Percentiles rank a stretch among this genome's conserved stretches.
phyloP scores from a whole-genome alignment of 2,329 filamentous ascomycete species.

The Cryphonectria parasitica region DNA sequence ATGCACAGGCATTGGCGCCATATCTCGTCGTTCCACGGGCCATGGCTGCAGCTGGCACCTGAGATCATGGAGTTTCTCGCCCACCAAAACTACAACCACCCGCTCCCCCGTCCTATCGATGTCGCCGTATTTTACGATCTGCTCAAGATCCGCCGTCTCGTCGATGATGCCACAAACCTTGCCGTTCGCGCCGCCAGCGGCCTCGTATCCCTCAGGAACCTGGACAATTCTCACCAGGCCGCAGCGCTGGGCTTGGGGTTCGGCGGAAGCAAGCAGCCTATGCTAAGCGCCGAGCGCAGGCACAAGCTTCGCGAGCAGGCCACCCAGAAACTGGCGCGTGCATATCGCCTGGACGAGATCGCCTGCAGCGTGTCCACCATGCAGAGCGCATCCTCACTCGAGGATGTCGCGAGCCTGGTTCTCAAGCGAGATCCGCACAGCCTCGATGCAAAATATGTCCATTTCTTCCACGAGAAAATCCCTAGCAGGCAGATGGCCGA shows the following conservation, averaged over 20 bases:
- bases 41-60: constrained; percentile 79
- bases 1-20: constrained; percentile 75
- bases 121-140: constrained; percentile 82
- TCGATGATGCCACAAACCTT: constrained; percentile 79
- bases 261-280: constrained; percentile 60
- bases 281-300: constrained; percentile 75
- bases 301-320: constrained; percentile 81
- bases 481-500: constrained; percentile 74
- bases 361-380: constrained; percentile 82
- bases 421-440: constrained; percentile 71
- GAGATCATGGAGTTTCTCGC: constrained; percentile 80
- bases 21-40: constrained; percentile 81
- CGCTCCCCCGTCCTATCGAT: constrained; percentile 76
- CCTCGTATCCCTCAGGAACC: constrained; percentile 62
- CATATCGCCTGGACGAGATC: constrained; percentile 82
- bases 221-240: constrained; percentile 59
- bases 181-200: constrained; percentile 78
- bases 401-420: constrained; percentile 75
- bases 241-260: constrained; percentile 56
- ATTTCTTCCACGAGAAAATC: constrained; percentile 92
- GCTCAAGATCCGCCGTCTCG: constrained; percentile 77
- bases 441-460: constrained; percentile 81
- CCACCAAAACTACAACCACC: constrained; percentile 77
- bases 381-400: constrained; percentile 77
- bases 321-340: constrained; percentile 74